Evolutionary conservation across 345 rosid genomes (phyloP).

Genomic region (Clarkia xantiana): DNA sequence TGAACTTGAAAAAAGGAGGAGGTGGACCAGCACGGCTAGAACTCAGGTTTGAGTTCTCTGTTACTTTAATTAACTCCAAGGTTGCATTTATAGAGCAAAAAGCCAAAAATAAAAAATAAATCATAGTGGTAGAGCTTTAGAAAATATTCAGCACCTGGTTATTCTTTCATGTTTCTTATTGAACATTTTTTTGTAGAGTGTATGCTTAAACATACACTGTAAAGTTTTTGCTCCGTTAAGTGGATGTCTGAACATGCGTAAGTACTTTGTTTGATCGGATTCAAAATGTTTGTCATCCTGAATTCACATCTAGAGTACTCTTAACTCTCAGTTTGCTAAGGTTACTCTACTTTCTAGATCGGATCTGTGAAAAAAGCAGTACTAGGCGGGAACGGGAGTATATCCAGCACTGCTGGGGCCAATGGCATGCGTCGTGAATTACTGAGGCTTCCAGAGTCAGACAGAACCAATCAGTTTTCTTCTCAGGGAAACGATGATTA

Average conservation of each 20-base stretch:
- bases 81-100: too few species aligned
- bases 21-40: constrained; percentile 84
- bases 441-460: constrained; percentile 65
- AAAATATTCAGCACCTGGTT: too few species aligned
- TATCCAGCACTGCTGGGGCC: constrained; percentile 26
- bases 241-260: too few species aligned
- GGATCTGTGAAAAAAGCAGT: constrained; percentile 61
- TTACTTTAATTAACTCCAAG: too few species aligned
- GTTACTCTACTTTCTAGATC: constrained; percentile 30
- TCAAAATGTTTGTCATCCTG: too few species aligned
- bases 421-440: constrained; percentile 66
- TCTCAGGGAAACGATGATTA: constrained; percentile 50
- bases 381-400: constrained; percentile 36
- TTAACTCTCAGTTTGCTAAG: not conserved
- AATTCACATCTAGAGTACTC: not conserved
- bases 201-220: too few species aligned
- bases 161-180: too few species aligned
- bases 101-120: too few species aligned
- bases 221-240: too few species aligned
- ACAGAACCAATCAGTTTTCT: constrained; percentile 39
- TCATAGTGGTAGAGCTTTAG: too few species aligned
- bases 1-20: constrained; percentile 83
- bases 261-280: too few species aligned
- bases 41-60: constrained; percentile 34
- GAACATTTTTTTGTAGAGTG: too few species aligned